Evolutionary conservation across 129 eudicot species (phyloP).

Genomic region (Escallonia herrerae): DNA sequence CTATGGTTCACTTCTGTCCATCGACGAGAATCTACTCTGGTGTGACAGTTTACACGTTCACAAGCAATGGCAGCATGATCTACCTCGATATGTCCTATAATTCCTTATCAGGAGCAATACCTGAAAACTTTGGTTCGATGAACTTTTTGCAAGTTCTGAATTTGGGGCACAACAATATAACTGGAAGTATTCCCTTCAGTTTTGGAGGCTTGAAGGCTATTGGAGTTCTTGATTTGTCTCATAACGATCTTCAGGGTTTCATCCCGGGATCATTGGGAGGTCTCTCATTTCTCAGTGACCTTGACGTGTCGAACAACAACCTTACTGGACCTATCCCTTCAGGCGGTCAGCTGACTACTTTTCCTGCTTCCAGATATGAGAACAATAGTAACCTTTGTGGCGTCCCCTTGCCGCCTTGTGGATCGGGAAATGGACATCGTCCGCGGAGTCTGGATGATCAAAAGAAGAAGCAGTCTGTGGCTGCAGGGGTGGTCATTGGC

Average conservation of each 20-base stretch:
- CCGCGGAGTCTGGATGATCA: constrained; percentile 10
- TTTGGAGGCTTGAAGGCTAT: constrained; percentile 56
- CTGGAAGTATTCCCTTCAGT: constrained; percentile 58
- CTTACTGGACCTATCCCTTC: constrained; percentile 68
- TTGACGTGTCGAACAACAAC: constrained; percentile 79
- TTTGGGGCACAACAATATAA: constrained; percentile 64
- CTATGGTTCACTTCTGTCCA: constrained; percentile 76
- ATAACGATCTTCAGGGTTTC: constrained; percentile 55
- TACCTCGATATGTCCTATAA: constrained; percentile 85
- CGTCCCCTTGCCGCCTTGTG: constrained; percentile 64
- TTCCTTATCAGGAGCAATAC: constrained; percentile 50
- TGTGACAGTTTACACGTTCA: constrained; percentile 59
- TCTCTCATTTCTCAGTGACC: constrained; percentile 77
- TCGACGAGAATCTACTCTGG: constrained; percentile 74
- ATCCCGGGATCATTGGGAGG: constrained; percentile 75
- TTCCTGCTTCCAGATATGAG: constrained; percentile 66
- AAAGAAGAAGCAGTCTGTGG: constrained; percentile 30
- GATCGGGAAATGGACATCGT: constrained; percentile 25
- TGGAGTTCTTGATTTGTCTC: constrained; percentile 72
- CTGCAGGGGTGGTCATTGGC: constrained; percentile 67
- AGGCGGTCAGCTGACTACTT: constrained; percentile 82
- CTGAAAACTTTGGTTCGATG: constrained; percentile 60
- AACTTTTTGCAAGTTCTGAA: constrained; percentile 61
- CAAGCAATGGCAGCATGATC: constrained; percentile 70
- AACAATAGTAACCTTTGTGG: constrained; percentile 83